phyloP scores from a whole-genome alignment of 495 filamentous ascomycete species.

The Daldinia loculata region DNA sequence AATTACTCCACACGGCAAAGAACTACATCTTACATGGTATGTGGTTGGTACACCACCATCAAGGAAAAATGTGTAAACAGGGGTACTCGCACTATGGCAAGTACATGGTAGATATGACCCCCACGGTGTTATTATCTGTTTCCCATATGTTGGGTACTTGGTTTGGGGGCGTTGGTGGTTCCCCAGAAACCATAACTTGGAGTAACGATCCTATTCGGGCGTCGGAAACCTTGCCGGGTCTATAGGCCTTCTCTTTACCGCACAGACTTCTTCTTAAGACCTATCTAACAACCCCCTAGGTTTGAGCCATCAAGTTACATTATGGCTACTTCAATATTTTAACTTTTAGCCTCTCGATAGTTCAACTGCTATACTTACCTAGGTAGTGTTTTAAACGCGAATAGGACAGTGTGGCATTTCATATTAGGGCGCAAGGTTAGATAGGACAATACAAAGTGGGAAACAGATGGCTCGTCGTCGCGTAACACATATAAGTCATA shows the following conservation, averaged over 20 bases:
- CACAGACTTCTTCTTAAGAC: not conserved
- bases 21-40: not conserved
- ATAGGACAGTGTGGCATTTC: not conserved
- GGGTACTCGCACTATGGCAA: not conserved
- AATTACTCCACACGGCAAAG: constrained; percentile 24
- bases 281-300: too few relatives aligned
- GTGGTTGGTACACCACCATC: not conserved
- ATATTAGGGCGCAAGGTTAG: not conserved
- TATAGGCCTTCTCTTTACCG: constrained; percentile 13
- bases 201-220: constrained; percentile 18
- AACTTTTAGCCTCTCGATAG: not conserved
- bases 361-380: not conserved
- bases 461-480: not conserved
- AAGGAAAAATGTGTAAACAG: not conserved
- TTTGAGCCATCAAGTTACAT: not conserved
- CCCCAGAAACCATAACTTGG: constrained; percentile 30
- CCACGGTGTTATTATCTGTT: constrained; percentile 35
- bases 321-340: constrained; percentile 4
- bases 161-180: constrained; percentile 19
- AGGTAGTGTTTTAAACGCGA: not conserved
- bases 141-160: constrained; percentile 6
- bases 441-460: not conserved
- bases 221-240: constrained; percentile 28
- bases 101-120: constrained; percentile 32
- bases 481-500: not conserved